Evolutionary conservation across 1,139 yeast species (phyloP), one percentile per base, ranked within the genome.

Genomic region (Lodderomyces oxycetoniae): DNA sequence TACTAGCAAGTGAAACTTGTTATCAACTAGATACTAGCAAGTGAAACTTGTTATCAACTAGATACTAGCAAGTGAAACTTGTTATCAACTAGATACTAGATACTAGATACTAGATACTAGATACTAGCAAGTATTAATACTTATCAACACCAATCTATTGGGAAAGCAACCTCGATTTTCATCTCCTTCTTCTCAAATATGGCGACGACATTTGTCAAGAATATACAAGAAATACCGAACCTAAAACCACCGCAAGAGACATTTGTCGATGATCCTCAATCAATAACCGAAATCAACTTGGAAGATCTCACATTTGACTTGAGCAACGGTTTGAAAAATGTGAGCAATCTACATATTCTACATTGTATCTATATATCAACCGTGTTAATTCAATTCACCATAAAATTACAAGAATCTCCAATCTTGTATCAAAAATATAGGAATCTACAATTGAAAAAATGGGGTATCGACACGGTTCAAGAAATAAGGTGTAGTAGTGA

Each of bases 241-340:
- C 57, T 67, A 43, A 67, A 66, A 40, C 58, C 55, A 7, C 52
- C 57, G 3, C 61, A 52, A 35, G 69, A 66, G 40, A 67, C 74
- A 15, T 67, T 67, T 48, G 64, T 57, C 20, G 74, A 67, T 47
- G 71, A 60, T 14, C 74, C 74, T 3, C 45, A 42, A 19, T 46
- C 53, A 16, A 41, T 64, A 8, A 61, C 55, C 5, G 73, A 66
- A 31, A 61, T 66, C 13, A 47, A 52, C 34, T 44, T 62, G n/a
- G 57, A 57, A 27, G 72, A 66, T 32, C 49, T 68, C 13, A 54
- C 51, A 9, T 55, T 58, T 39, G 71, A 66, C 39, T 44, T 67
- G 15, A 39, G 49, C 17, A 49, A 58, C 38, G 53, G 49, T 3
- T 37, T 55, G 25, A 65, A 63, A 41, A 51, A 61, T 41, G 51